phyloP scores from a whole-genome alignment of 225 moss, liverwort and hornwort genomes.

The Sphagnum tenellum region DNA sequence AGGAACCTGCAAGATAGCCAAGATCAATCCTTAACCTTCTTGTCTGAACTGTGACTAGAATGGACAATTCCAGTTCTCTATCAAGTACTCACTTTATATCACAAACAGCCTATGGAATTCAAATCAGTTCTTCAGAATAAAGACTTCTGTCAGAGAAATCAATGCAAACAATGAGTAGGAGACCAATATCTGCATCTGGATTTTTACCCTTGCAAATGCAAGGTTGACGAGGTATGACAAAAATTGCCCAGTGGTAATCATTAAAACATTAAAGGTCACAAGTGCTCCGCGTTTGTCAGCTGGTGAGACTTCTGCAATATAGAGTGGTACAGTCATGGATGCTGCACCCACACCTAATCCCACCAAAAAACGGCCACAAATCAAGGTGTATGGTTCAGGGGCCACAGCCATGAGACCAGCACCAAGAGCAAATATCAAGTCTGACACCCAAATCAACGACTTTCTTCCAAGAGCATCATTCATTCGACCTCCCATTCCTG shows the following conservation, averaged over 20 bases:
- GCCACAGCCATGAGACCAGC: constrained; percentile 78
- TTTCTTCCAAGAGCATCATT: constrained; percentile 70
- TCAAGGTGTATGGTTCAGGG: constrained; percentile 50
- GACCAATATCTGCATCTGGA: too few relatives aligned
- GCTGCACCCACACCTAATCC: constrained; percentile 92
- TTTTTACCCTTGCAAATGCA: constrained; percentile 64
- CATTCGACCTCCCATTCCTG: constrained; percentile 53
- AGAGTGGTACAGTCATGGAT: constrained; percentile 90
- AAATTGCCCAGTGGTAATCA: constrained; percentile 92
- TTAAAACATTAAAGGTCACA: constrained; percentile 80
- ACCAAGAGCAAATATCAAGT: constrained; percentile 56
- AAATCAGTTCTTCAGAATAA: too few relatives aligned
- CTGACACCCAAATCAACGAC: constrained; percentile 57
- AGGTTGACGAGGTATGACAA: constrained; percentile 80
- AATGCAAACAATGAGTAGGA: too few relatives aligned
- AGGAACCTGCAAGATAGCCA: constrained; percentile 43
- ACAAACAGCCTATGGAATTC: too few relatives aligned
- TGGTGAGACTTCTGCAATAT: constrained; percentile 91
- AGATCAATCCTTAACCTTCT: neutral
- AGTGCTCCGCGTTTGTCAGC: constrained; percentile 71
- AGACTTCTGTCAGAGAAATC: too few relatives aligned
- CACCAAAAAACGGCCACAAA: constrained; percentile 74
- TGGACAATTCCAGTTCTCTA: too few relatives aligned
- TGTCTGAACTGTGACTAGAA: too few relatives aligned
- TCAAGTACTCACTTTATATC: too few relatives aligned